Conservation (phyloP, 78 protist genomes). For the Dictyostelium discoideum region DNA sequence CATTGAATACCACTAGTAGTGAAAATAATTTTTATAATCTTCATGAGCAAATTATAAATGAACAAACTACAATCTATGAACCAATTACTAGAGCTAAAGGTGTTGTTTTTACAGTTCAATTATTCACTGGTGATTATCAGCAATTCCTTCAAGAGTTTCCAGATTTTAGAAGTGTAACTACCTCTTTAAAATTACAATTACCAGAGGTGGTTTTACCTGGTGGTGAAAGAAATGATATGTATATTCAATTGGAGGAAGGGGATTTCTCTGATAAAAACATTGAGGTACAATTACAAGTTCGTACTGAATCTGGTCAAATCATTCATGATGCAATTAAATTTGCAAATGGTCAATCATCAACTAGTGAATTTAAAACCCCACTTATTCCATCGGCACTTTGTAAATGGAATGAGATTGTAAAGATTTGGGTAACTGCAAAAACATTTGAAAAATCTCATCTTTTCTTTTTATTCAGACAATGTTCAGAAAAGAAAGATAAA, state of each 20-base stretch:
- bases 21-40: slow-evolving; percentile 19
- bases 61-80: slow-evolving; percentile 13
- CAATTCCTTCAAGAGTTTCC: slow-evolving; percentile 42
- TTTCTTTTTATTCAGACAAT: slow-evolving; percentile 42
- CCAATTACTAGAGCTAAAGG: slow-evolving; percentile 76
- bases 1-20: slow-evolving; percentile 21
- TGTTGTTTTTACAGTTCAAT: slow-evolving; percentile 62
- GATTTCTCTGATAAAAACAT: slow-evolving; percentile 74
- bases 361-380: slow-evolving; percentile 49
- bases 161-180: slow-evolving; percentile 20
- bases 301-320: slow-evolving; percentile 30
- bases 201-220: slow-evolving; percentile 76
- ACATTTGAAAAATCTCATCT: slow-evolving; percentile 35
- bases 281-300: slow-evolving; percentile 38
- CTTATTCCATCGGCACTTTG: not conserved
- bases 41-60: slow-evolving; percentile 53
- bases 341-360: slow-evolving; percentile 61
- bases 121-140: slow-evolving; percentile 31
- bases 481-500: slow-evolving; percentile 69
- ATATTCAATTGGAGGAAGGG: slow-evolving; percentile 63
- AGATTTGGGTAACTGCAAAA: slow-evolving; percentile 64
- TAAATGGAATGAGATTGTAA: slow-evolving; percentile 29
- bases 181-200: slow-evolving; percentile 18
- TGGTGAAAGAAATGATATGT: slow-evolving; percentile 62
- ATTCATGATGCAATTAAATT: slow-evolving; percentile 55